Percentiles rank a stretch among this genome's conserved stretches.
Evolutionary conservation across 495 filamentous ascomycete genomes (phyloP).

Genomic region (Viridothelium virens): DNA sequence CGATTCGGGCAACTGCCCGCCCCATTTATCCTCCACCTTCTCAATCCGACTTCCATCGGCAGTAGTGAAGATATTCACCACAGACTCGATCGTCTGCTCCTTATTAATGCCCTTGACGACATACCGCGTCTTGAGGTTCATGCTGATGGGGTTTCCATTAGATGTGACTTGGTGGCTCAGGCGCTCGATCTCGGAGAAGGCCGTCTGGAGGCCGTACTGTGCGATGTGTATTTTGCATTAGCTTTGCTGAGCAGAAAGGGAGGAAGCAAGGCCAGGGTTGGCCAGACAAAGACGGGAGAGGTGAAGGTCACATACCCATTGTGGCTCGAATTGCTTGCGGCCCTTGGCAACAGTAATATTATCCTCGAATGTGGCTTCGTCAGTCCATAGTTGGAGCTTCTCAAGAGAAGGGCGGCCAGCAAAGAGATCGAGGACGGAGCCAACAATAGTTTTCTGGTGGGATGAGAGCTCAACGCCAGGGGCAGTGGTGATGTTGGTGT

Average conservation of each 20-base stretch:
- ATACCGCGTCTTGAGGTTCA: slow-evolving; percentile 47
- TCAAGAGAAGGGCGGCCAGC: slow-evolving; percentile 47
- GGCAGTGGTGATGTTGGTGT: slow-evolving; percentile 43
- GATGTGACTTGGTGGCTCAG: slow-evolving; percentile 43
- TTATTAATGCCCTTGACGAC: slow-evolving; percentile 46
- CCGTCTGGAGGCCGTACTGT: slow-evolving; percentile 39
- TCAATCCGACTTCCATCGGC: slow-evolving; percentile 41
- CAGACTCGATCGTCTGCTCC: slow-evolving; percentile 46
- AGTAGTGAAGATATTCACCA: slow-evolving; percentile 41
- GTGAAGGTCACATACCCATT: slow-evolving; percentile 40
- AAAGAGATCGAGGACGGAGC: slow-evolving; percentile 54
- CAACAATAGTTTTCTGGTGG: slow-evolving; percentile 45
- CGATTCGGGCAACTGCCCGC: slow-evolving; percentile 45
- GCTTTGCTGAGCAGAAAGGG: not conserved
- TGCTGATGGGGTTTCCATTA: slow-evolving; percentile 48
- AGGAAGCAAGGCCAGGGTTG: not conserved
- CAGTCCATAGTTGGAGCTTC: slow-evolving; percentile 49
- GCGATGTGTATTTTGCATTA: not conserved
- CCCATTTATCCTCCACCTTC: slow-evolving; percentile 52
- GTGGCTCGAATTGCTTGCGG: slow-evolving; percentile 43
- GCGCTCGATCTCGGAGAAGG: slow-evolving; percentile 43
- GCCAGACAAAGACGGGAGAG: not conserved
- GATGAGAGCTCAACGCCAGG: slow-evolving; percentile 41
- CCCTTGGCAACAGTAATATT: slow-evolving; percentile 46
- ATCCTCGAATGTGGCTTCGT: slow-evolving; percentile 45